Percentiles rank a stretch among this genome's conserved stretches.
These are phyloP conservation scores for Komagataella pastoris DNA, from an alignment of 805 yeast genomes.

Conservation along the genomic window DNA sequence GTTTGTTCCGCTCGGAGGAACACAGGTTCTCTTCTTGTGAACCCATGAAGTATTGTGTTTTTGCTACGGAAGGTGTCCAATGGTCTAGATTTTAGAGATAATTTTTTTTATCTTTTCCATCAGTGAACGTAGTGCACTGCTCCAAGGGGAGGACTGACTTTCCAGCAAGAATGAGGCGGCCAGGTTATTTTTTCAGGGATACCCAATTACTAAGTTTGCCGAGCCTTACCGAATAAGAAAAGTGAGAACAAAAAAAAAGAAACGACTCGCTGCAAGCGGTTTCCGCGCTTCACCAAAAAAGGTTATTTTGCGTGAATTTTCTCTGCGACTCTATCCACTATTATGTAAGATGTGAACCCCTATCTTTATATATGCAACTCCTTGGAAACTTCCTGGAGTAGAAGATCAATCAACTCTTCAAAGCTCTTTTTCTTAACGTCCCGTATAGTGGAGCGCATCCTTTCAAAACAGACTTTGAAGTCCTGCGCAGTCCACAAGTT, in stretches of 20 bases:
- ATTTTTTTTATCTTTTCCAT: not conserved
- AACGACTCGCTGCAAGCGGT: not conserved
- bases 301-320: not conserved
- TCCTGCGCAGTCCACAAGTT: slow-evolving; percentile 46
- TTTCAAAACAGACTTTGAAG: slow-evolving; percentile 46
- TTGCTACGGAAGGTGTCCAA: not conserved
- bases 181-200: not conserved
- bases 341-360: not conserved
- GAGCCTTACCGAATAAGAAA: not conserved
- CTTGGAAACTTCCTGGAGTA: slow-evolving; percentile 7
- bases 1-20: not conserved
- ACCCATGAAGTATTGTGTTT: not conserved
- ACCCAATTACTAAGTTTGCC: not conserved
- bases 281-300: not conserved
- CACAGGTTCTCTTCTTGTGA: not conserved
- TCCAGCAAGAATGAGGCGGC: not conserved
- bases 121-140: not conserved
- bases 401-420: slow-evolving; percentile 15
- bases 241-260: not conserved
- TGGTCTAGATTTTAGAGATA: not conserved
- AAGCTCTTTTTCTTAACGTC: slow-evolving; percentile 29
- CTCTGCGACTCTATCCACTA: not conserved
- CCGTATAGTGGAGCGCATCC: slow-evolving; percentile 36
- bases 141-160: not conserved
- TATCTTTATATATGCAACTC: slow-evolving; percentile 1